Evolutionary conservation across 208 protist species (phyloP), one percentile per base, ranked within the genome.

Genomic region (Leishmania guyanensis): DNA sequence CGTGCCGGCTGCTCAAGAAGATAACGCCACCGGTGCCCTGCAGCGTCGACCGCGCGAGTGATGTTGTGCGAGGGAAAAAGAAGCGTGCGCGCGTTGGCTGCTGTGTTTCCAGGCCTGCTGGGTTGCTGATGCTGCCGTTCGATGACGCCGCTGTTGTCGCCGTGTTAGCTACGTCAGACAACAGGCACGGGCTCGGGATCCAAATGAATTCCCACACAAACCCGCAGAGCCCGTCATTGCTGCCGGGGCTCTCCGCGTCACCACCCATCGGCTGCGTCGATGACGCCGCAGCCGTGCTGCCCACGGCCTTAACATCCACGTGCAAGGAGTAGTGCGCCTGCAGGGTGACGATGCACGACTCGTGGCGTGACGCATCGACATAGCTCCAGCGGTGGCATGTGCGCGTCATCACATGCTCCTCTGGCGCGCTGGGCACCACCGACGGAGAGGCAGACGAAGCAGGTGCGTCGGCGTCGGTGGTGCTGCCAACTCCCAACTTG

Each of bases 1-100:
- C 88, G 46, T 92, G 84, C 22, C 89, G 85, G 33, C 89, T 84
- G 39, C 82, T 89, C 62, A 88, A 8, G 70, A 94, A 92, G 10
- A 90, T 16, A 71, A 94, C 79, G 20, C 91, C 91, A 8, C 86
- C 79, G 5, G 68, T 70, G 48, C 79, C 85, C 8, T 53, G 58
- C 36, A 80, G 22, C 22, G 82, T 85, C 5, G 76, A 66, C 43
- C 0, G 46, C 43, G 78, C 26, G 46, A 80, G 78, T 3, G 74
- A 73, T 5, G 72, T 62, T 12, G 77, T 56, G 14, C 77, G 71
- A 17, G 73, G 69, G 20, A 82, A 82, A n/a, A n/a, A 58, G 46
- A 85, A 85, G 54, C 73, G 77, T 5, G 65, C 78, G 16, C 43
- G 69, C 33, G 46, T 46, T 10, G 82, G 53, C n/a, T 14, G 60